These are phyloP conservation scores for Colletotrichum higginsianum DNA, from an alignment of 2,329 filamentous ascomycete genomes.

Conservation along the genomic window DNA sequence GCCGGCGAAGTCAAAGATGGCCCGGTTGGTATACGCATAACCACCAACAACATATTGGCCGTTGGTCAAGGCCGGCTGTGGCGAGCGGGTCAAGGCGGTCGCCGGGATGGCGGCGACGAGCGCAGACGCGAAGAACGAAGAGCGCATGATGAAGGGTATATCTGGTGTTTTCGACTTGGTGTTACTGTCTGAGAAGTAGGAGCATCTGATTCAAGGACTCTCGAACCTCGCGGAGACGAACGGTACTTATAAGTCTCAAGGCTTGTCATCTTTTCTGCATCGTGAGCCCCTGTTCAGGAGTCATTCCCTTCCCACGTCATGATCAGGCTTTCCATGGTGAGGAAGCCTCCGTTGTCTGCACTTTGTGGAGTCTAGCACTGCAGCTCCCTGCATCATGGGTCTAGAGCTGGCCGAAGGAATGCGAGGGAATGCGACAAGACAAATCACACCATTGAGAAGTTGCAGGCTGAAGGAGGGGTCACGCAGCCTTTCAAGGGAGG, in stretches of 20 bases:
- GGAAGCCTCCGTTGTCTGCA: neutral
- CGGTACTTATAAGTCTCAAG: neutral
- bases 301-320: neutral
- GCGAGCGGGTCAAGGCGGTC: conserved; percentile 18
- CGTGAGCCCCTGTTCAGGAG: neutral
- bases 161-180: neutral
- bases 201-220: too few species aligned
- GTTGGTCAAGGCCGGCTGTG: conserved; percentile 15
- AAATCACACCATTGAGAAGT: neutral
- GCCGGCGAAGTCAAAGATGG: conserved; percentile 44
- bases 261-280: neutral
- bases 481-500: conserved; percentile 4
- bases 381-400: neutral
- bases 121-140: conserved; percentile 4
- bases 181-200: neutral
- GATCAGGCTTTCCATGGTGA: neutral
- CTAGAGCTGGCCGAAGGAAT: neutral
- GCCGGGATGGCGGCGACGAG: conserved; percentile 8
- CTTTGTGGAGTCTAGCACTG: too few species aligned
- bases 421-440: conserved; percentile 7
- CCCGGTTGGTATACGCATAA: conserved; percentile 45
- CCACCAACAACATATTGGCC: conserved; percentile 47
- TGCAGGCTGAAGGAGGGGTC: neutral
- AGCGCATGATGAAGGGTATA: conserved; percentile 8
- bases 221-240: neutral